These are phyloP conservation scores for Phialemonium atrogriseum DNA, from an alignment of 2,329 filamentous ascomycete genomes.

Conservation along the genomic window DNA sequence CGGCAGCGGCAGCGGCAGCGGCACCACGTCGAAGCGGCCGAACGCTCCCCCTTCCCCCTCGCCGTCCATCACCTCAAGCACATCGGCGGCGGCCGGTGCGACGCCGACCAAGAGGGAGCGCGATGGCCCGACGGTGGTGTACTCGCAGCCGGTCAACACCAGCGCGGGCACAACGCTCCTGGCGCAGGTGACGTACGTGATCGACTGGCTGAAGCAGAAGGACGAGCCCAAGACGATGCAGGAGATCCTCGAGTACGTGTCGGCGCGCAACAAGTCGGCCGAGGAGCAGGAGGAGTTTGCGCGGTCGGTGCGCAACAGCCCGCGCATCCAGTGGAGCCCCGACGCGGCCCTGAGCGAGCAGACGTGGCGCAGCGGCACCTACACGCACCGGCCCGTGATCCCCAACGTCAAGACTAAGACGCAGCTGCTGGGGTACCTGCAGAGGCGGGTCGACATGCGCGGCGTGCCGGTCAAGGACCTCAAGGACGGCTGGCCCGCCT, in stretches of 20 bases:
- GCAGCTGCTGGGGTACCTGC: conserved; percentile 72
- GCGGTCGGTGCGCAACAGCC: conserved; percentile 58
- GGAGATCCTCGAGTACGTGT: conserved; percentile 75
- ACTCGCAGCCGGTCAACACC: conserved; percentile 69
- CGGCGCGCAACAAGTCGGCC: conserved; percentile 55
- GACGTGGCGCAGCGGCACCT: conserved; percentile 62
- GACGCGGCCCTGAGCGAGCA: conserved; percentile 54
- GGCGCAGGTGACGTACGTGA: conserved; percentile 81
- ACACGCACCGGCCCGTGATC: conserved; percentile 76
- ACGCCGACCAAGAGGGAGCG: conserved; percentile 58
- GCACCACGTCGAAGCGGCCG: conserved; percentile 31
- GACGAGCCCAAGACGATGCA: conserved; percentile 62
- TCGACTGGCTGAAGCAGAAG: conserved; percentile 71
- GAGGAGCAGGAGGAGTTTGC: conserved; percentile 56
- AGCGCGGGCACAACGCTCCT: conserved; percentile 73
- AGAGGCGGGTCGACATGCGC: conserved; percentile 70
- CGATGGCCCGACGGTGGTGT: conserved; percentile 47
- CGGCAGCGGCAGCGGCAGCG: conserved; percentile 33
- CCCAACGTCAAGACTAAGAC: conserved; percentile 67
- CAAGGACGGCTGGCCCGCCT: conserved; percentile 91
- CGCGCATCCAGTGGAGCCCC: conserved; percentile 48
- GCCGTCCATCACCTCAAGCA: conserved; percentile 45
- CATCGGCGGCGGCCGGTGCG: conserved; percentile 40
- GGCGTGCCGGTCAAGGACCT: conserved; percentile 82
- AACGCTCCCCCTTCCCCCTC: conserved; percentile 55